These are phyloP conservation scores for Pythium aphanidermatum DNA, from an alignment of 352 stramenopile species.

Conservation along the genomic window DNA sequence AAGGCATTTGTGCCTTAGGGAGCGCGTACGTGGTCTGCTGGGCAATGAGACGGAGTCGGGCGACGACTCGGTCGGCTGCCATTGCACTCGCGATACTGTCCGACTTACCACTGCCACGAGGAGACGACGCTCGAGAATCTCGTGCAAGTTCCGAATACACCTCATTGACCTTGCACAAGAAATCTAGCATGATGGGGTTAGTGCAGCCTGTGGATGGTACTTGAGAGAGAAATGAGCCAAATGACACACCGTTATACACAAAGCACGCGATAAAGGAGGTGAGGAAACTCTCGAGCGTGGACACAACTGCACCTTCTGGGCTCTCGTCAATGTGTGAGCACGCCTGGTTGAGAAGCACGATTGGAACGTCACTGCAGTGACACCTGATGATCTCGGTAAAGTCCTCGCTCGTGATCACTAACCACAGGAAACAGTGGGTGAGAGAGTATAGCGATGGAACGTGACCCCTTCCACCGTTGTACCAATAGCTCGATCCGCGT, in stretches of 20 bases:
- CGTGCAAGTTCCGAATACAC: constrained; percentile 37
- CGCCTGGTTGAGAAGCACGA: constrained; percentile 31
- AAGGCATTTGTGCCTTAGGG: too few relatives aligned
- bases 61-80: constrained; percentile 39
- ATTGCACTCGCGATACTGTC: constrained; percentile 50
- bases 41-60: constrained; percentile 33
- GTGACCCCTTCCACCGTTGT: neutral
- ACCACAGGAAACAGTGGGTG: neutral
- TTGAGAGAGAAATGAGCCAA: neutral
- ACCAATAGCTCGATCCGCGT: constrained; percentile 37
- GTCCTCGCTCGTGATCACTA: constrained; percentile 48
- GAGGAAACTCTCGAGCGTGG: constrained; percentile 29
- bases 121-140: constrained; percentile 21
- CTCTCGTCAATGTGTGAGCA: constrained; percentile 31
- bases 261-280: constrained; percentile 36
- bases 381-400: constrained; percentile 53
- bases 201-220: neutral
- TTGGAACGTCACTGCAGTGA: constrained; percentile 47
- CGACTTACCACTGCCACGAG: constrained; percentile 17
- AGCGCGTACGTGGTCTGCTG: constrained; percentile 43
- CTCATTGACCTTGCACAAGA: constrained; percentile 37
- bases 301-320: constrained; percentile 21
- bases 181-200: constrained; percentile 23
- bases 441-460: neutral
- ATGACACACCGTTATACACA: constrained; percentile 39